A percentile compares a stretch with the other conserved stretches of the same genome.
Conservation (phyloP, 495 filamentous ascomycete genomes). For the Hyaloscypha hepaticicola region DNA sequence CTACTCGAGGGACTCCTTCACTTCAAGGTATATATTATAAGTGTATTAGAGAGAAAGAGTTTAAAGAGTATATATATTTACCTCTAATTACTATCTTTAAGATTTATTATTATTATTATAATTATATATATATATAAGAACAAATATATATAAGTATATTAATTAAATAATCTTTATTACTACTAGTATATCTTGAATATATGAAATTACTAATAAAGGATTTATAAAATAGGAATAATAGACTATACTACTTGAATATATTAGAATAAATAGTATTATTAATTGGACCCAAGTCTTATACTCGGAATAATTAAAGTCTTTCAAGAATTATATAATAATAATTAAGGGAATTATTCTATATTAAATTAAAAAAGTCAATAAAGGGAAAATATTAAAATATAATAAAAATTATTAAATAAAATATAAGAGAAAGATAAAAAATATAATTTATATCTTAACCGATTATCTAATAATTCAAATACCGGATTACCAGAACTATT, state of each 20-base stretch:
- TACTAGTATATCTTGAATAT: slow-evolving; percentile 2
- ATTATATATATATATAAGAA: slow-evolving; percentile 3
- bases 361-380: background rate
- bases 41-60: slow-evolving; percentile 9
- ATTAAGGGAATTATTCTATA: background rate
- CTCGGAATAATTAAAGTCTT: slow-evolving; percentile 2
- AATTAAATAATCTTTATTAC: slow-evolving; percentile 11
- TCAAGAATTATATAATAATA: slow-evolving; percentile 2
- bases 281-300: slow-evolving; percentile 11
- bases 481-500: too few species aligned
- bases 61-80: background rate
- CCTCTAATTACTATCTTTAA: slow-evolving; percentile 5
- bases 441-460: too few species aligned
- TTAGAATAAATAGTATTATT: slow-evolving; percentile 7
- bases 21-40: slow-evolving; percentile 3
- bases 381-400: background rate
- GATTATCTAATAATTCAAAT: too few species aligned
- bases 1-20: slow-evolving; percentile 12
- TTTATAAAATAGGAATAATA: background rate
- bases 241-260: slow-evolving; percentile 5
- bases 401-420: background rate
- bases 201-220: slow-evolving; percentile 2
- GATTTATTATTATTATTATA: slow-evolving; percentile 14
- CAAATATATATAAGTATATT: background rate
- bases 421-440: too few species aligned